Conservation (phyloP, 371 early-diverging fungal species). For the Catenaria anguillulae region DNA sequence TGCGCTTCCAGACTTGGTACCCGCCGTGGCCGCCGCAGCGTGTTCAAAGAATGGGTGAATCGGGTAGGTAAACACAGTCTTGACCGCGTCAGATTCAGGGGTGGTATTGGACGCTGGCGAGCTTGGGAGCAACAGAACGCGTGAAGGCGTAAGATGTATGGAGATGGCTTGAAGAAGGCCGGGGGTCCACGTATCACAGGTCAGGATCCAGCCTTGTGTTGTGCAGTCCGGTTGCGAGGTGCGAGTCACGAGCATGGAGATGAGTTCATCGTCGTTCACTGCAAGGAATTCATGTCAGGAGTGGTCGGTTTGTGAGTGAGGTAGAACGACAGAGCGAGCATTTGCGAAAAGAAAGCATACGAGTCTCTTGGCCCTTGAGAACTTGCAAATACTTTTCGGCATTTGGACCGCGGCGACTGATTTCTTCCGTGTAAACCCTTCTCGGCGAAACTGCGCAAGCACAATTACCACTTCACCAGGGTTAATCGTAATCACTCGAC, state of each 20-base stretch:
- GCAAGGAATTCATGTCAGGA: too few species aligned
- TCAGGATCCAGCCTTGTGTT: neutral
- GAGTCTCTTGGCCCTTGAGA: neutral
- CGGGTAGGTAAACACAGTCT: neutral
- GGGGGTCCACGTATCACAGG: too few species aligned
- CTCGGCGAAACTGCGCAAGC: neutral
- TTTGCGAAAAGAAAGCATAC: neutral
- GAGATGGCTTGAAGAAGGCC: neutral
- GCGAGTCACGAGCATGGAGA: neutral
- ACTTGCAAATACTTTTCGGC: neutral
- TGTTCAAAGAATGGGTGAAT: neutral
- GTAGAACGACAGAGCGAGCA: neutral
- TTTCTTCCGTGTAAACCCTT: neutral
- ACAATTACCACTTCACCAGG: neutral
- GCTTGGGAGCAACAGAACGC: neutral
- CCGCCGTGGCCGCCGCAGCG: too few species aligned
- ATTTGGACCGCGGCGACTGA: neutral
- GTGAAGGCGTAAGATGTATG: neutral
- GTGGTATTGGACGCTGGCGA: too few species aligned
- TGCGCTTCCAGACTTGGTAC: neutral
- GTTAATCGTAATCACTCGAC: too few species aligned
- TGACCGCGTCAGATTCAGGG: neutral
- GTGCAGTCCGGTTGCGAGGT: neutral
- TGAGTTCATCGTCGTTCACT: too few species aligned
- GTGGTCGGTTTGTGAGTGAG: too few species aligned